Conservation (phyloP, 169 alveolate genomes). For the Plasmodium gaboni region DNA sequence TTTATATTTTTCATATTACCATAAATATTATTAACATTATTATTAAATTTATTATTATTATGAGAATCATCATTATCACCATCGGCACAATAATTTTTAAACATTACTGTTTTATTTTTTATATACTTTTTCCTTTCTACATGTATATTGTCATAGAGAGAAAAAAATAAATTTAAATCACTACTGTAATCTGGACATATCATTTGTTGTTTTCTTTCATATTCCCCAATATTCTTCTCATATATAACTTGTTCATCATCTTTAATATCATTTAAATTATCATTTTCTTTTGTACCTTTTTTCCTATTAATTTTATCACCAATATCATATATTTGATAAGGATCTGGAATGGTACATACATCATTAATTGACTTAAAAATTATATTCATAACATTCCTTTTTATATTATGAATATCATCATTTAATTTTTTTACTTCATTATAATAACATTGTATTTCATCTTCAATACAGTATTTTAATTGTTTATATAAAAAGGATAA, state of each 20-base stretch:
- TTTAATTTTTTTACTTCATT: slow-evolving; percentile 31
- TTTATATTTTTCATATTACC: slow-evolving; percentile 1
- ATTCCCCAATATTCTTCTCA: not conserved
- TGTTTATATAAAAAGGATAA: slow-evolving; percentile 57
- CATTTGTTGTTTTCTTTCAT: slow-evolving; percentile 12
- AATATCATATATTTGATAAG: slow-evolving; percentile 12
- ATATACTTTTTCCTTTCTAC: not conserved
- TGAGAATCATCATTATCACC: not conserved
- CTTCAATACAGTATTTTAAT: slow-evolving; percentile 58
- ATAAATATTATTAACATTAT: not conserved
- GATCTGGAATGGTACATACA: slow-evolving; percentile 40
- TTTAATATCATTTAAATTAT: too few relatives aligned
- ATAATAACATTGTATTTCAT: slow-evolving; percentile 39
- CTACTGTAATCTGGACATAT: slow-evolving; percentile 37
- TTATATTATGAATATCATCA: slow-evolving; percentile 60
- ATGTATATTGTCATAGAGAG: slow-evolving; percentile 35
- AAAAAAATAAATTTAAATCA: slow-evolving; percentile 41
- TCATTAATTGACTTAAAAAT: slow-evolving; percentile 52
- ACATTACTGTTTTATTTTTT: not conserved
- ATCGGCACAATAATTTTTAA: not conserved
- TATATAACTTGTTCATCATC: too few relatives aligned
- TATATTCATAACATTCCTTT: slow-evolving; percentile 39
- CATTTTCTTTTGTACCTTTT: too few relatives aligned
- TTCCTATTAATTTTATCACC: not conserved
- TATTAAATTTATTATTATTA: not conserved